A percentile compares a stretch with the other conserved stretches of the same genome.
Evolutionary conservation across 805 yeast genomes (phyloP).

Genomic region (Ogataea trehalophila): DNA sequence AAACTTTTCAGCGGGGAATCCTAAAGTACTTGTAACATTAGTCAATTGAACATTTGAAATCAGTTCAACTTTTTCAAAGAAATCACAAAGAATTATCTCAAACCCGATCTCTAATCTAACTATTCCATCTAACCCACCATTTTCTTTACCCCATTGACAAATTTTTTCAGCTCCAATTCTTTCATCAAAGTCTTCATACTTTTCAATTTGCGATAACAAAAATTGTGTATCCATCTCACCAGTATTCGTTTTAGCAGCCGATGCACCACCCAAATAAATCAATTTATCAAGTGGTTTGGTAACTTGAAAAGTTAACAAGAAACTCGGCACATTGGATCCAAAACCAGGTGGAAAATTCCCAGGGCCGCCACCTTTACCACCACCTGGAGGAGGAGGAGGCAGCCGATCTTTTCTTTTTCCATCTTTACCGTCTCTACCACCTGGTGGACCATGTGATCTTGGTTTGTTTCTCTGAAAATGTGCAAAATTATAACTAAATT

Average conservation of each 20-base stretch:
- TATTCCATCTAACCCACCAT: slow-evolving; percentile 49
- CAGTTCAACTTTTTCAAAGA: slow-evolving; percentile 42
- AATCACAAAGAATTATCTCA: slow-evolving; percentile 59
- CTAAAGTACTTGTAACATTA: slow-evolving; percentile 33
- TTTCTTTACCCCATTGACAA: slow-evolving; percentile 50
- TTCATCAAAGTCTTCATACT: slow-evolving; percentile 35
- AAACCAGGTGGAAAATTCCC: slow-evolving; percentile 1
- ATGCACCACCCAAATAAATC: slow-evolving; percentile 59
- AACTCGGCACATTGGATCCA: slow-evolving; percentile 3
- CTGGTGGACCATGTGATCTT: slow-evolving; percentile 1
- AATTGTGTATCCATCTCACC: slow-evolving; percentile 62
- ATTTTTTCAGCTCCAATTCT: slow-evolving; percentile 42
- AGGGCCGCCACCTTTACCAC: slow-evolving; percentile 3
- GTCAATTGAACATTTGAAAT: slow-evolving; percentile 41
- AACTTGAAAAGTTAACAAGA: slow-evolving; percentile 43
- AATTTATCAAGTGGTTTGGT: slow-evolving; percentile 43
- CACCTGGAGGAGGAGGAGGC: slow-evolving; percentile 1
- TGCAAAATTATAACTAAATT: slow-evolving; percentile 50
- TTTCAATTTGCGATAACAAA: slow-evolving; percentile 33
- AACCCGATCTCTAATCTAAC: slow-evolving; percentile 57
- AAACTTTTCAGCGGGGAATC: slow-evolving; percentile 31
- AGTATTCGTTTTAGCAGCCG: slow-evolving; percentile 53
- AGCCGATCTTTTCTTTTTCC: slow-evolving; percentile 1
- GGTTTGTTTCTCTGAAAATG: slow-evolving; percentile 18
- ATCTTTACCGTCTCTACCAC: slow-evolving; percentile 7